A percentile compares a stretch with the other conserved stretches of the same genome.
Evolutionary conservation across 495 filamentous ascomycete genomes (phyloP).

Genomic region (Podospora australis): DNA sequence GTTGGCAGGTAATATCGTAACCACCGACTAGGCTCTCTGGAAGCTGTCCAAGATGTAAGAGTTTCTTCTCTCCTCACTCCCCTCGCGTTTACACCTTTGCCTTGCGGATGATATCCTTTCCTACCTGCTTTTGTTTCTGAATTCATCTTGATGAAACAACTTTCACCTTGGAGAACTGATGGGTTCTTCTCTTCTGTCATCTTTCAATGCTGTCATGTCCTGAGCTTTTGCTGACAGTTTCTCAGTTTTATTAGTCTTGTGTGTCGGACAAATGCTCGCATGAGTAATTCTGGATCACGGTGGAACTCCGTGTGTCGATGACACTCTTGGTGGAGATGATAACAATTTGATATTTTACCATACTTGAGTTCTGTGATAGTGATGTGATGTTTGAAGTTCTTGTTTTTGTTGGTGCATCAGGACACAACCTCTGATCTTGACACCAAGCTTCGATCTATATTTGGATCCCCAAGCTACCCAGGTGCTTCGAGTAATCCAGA

Average conservation of each 20-base stretch:
- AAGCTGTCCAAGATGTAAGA: conserved; percentile 17
- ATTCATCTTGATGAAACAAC: conserved; percentile 64
- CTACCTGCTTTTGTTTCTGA: conserved; percentile 59
- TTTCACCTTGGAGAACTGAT: conserved; percentile 98
- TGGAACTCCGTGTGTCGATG: no score
- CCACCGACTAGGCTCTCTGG: no score
- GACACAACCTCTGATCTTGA: no score
- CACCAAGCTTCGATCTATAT: no score
- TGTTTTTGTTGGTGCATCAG: no score
- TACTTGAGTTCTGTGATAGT: no score
- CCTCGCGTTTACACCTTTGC: conserved; percentile 14
- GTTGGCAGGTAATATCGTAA: conserved; percentile 29
- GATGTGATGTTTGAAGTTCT: no score
- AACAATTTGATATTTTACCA: no score
- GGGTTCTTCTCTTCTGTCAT: conserved; percentile 7
- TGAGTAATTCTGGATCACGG: no score
- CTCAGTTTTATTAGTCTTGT: conserved; percentile 2
- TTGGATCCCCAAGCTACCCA: neutral
- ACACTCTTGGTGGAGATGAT: no score
- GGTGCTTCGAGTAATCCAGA: neutral
- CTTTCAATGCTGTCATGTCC: neutral
- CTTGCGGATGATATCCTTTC: conserved; percentile 69
- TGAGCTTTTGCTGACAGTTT: conserved; percentile 16
- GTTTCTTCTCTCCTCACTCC: conserved; percentile 11
- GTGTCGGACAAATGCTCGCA: no score